A percentile compares a stretch with the other conserved stretches of the same genome.
phyloP scores from a whole-genome alignment of 805 yeast species.

The Zygotorulaspora florentina region DNA sequence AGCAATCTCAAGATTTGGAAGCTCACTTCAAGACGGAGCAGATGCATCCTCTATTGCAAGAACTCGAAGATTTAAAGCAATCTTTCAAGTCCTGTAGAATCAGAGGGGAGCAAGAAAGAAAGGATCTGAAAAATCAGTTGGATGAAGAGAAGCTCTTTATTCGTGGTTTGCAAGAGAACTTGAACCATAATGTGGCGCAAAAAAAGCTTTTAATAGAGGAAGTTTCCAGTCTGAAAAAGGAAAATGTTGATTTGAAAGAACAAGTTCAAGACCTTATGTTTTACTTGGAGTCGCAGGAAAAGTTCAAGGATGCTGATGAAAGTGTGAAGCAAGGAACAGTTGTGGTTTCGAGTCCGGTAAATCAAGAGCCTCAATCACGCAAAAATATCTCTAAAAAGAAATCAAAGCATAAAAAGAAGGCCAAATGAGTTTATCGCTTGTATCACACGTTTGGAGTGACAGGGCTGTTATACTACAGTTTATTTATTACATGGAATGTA shows the following conservation, averaged over 20 bases:
- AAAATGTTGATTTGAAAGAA: slow-evolving; percentile 51
- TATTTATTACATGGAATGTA: too few relatives aligned
- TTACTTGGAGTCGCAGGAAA: slow-evolving; percentile 66
- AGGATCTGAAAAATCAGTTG: slow-evolving; percentile 19
- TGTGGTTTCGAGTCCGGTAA: slow-evolving; percentile 35
- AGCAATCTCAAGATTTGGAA: slow-evolving; percentile 25
- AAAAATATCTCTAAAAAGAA: slow-evolving; percentile 6
- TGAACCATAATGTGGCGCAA: slow-evolving; percentile 40
- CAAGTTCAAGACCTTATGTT: slow-evolving; percentile 79
- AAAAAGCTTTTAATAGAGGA: slow-evolving; percentile 32
- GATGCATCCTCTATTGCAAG: slow-evolving; percentile 15
- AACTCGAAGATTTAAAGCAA: slow-evolving; percentile 20
- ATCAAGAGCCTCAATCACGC: slow-evolving; percentile 5
- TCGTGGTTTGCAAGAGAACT: slow-evolving; percentile 46
- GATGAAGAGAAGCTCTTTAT: slow-evolving; percentile 35
- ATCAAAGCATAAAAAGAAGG: slow-evolving; percentile 21
- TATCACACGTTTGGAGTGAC: too few relatives aligned
- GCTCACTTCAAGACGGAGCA: slow-evolving; percentile 15
- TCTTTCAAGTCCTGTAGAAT: slow-evolving; percentile 17
- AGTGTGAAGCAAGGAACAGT: slow-evolving; percentile 71
- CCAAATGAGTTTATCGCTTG: slow-evolving; percentile 2
- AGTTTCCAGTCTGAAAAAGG: slow-evolving; percentile 35
- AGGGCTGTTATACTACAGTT: too few relatives aligned
- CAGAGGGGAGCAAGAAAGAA: slow-evolving; percentile 14
- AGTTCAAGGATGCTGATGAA: slow-evolving; percentile 64